Evolutionary conservation across 148 eudicot species (phyloP).

Genomic region (Chenopodium suecicum): DNA sequence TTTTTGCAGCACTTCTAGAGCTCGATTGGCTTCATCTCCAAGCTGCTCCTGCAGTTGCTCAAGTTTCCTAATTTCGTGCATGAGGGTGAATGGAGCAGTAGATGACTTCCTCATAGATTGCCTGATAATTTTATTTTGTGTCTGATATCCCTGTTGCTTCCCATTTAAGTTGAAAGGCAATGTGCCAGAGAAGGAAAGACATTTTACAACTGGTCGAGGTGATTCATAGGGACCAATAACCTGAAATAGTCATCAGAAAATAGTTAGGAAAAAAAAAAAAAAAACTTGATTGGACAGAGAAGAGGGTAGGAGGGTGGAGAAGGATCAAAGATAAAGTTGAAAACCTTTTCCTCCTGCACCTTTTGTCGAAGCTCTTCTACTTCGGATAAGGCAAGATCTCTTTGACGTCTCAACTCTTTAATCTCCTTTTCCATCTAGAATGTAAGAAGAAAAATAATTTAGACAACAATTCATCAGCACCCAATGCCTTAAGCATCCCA

Average conservation of each 20-base stretch:
- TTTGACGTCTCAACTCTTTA: conserved; percentile 78
- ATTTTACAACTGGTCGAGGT: conserved; percentile 57
- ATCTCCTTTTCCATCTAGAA: conserved; percentile 84
- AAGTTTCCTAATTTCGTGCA: conserved; percentile 88
- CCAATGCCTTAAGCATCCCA: neutral
- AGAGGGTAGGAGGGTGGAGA: neutral
- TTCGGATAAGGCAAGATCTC: conserved; percentile 81
- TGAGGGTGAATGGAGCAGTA: conserved; percentile 86
- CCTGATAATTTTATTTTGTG: conserved; percentile 53
- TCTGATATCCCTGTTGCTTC: conserved; percentile 46
- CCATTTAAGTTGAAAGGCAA: conserved; percentile 43
- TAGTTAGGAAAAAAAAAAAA: neutral
- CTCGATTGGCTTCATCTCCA: conserved; percentile 92
- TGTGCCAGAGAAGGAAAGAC: conserved; percentile 74
- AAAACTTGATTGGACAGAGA: neutral
- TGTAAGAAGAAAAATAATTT: neutral
- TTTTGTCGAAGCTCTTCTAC: conserved; percentile 74
- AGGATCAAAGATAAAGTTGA: conserved; percentile 1
- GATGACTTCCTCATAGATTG: conserved; percentile 82
- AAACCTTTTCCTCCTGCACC: conserved; percentile 58
- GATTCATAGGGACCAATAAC: conserved; percentile 42
- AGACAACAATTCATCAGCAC: neutral
- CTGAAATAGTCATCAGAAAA: conserved; percentile 27
- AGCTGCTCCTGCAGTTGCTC: conserved; percentile 98
- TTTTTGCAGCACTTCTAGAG: conserved; percentile 88